phyloP scores from a whole-genome alignment of 225 moss, liverwort and hornwort genomes.

The Physcomitrium patens region DNA sequence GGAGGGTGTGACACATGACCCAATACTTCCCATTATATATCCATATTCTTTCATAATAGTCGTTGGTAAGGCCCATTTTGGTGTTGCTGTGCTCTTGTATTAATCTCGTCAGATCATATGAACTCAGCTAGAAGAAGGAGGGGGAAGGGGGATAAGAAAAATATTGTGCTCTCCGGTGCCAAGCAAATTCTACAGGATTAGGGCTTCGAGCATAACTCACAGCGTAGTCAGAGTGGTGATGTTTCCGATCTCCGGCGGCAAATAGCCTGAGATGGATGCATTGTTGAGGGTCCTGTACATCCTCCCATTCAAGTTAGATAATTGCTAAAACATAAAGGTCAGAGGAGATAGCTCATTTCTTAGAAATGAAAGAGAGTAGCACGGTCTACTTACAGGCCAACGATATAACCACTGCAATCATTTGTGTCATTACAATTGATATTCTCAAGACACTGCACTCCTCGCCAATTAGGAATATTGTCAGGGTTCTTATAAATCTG shows the following conservation, averaged over 20 bases:
- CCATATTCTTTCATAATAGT: not conserved
- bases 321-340: not conserved
- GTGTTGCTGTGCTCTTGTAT: not conserved
- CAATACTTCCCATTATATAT: not conserved
- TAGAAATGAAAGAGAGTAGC: not conserved
- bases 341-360: not conserved
- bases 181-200: not conserved
- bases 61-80: not conserved
- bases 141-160: too few species aligned
- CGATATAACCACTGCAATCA: not conserved
- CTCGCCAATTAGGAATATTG: not conserved
- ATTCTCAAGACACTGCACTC: conserved; percentile 5
- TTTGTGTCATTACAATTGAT: fast-evolving
- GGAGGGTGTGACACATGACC: not conserved
- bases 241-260: conserved; percentile 6
- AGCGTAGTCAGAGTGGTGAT: not conserved
- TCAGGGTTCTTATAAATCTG: fast-evolving
- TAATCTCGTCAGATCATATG: not conserved
- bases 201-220: not conserved
- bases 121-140: too few species aligned
- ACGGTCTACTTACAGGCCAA: not conserved
- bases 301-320: conserved; percentile 1
- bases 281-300: conserved; percentile 28
- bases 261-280: conserved; percentile 9
- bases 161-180: not conserved